Evolutionary conservation across 306 rosid species (phyloP), one percentile per base, ranked within the genome.

Genomic region (Astragalus membranaceus): DNA sequence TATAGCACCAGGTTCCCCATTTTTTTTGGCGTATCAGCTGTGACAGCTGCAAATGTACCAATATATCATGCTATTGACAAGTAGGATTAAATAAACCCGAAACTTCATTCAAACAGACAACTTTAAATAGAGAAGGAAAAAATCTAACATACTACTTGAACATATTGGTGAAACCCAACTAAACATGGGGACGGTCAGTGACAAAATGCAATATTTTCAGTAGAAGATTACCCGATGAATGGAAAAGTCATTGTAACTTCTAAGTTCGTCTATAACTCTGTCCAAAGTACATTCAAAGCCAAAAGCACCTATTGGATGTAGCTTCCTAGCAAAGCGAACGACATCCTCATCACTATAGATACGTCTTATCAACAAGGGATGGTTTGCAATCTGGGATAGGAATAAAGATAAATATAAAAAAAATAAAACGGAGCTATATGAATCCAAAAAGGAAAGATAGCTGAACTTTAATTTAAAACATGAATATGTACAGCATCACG

Each of bases 261-360:
- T 94, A 67, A 94, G 88, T 72, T 94, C 98, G 61, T 79, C 92
- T 54, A 83, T 84, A 61, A 90, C 98, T 80, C 87, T 90, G 77
- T 90, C 98, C 78, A 90, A 56, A 26, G 91, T 79, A 87, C 97
- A 94, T 79, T 94, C 98, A 77, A 84, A 85, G 69, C 97, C 98
- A 90, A 94, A 94, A 68, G 88, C 98, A 64, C 98, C 97, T 37
- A 88, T 7, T 1, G 95, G 95, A 72, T 87, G 88, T 53, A 94
- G 83, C 82, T 75, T 88, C 82, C 81, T 81, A 37, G 95, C 96
- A 88, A 85, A 94, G 85, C 89, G 95, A 80, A 73, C 67, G 13
- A 94, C 97, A 77, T 94, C 98, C 55, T 87, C 95, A 37, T 94
- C 96, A 56, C 77, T 87, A 75, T 94, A 94, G 50, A 90, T 85